phyloP scores from a whole-genome alignment of 2,329 filamentous ascomycete genomes.

The Microcyclosporella mali region DNA sequence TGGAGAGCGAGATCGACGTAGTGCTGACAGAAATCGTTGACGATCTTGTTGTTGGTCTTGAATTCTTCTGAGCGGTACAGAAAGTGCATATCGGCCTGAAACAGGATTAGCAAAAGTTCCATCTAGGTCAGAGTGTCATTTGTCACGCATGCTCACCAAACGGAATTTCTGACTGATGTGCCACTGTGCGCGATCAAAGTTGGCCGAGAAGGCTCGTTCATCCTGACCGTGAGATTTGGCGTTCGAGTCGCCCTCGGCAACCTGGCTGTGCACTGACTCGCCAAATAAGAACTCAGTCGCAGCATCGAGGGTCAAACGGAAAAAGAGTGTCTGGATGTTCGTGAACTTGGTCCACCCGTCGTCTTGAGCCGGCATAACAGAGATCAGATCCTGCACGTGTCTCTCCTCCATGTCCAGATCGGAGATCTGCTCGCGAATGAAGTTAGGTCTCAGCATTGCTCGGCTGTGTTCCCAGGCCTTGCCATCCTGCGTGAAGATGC shows the following conservation, averaged over 20 bases:
- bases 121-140: too few relatives aligned
- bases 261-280: constrained; percentile 35
- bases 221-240: constrained; percentile 9
- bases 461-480: constrained; percentile 33
- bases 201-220: constrained; percentile 36
- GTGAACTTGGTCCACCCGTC: constrained; percentile 29
- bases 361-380: constrained; percentile 25
- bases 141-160: constrained; percentile 29
- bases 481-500: constrained; percentile 33
- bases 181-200: constrained; percentile 40
- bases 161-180: constrained; percentile 35
- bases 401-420: constrained; percentile 33
- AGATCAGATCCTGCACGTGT: constrained; percentile 32
- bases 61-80: constrained; percentile 34
- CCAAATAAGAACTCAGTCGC: constrained; percentile 43
- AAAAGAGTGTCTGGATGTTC: constrained; percentile 39
- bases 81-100: constrained; percentile 25
- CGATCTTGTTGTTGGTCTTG: constrained; percentile 35
- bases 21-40: constrained; percentile 41
- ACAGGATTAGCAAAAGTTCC: too few relatives aligned
- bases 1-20: constrained; percentile 42
- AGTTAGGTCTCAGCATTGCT: constrained; percentile 34
- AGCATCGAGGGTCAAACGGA: constrained; percentile 46
- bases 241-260: constrained; percentile 28
- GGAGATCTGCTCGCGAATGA: constrained; percentile 33